Evolutionary conservation across 441 rosid species (phyloP).

Genomic region (Gossypium lobatum): DNA sequence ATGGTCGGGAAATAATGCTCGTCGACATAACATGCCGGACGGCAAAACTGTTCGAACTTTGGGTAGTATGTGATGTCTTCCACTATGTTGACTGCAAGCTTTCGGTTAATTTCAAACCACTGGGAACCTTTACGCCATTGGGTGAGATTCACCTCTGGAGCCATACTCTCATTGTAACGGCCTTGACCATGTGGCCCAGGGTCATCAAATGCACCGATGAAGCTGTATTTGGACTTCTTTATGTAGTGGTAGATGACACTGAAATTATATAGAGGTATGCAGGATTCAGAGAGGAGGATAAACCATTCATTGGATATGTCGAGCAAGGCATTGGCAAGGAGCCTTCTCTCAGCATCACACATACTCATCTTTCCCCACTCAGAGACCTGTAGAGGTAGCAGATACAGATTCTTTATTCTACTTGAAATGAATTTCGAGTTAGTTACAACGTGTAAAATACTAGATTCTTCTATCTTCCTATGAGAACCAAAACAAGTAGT

Average conservation of each 20-base stretch:
- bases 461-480: not conserved
- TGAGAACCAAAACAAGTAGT: not conserved
- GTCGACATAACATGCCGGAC: conserved; percentile 80
- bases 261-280: conserved; percentile 85
- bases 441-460: not conserved
- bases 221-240: conserved; percentile 54
- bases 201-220: conserved; percentile 79
- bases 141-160: conserved; percentile 65
- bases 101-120: conserved; percentile 81
- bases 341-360: conserved; percentile 87
- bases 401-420: not conserved
- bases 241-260: conserved; percentile 61
- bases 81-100: conserved; percentile 59
- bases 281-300: conserved; percentile 76
- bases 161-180: conserved; percentile 68
- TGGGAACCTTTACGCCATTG: conserved; percentile 95
- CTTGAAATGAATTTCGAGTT: not conserved
- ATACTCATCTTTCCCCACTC: conserved; percentile 97
- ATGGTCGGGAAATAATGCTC: conserved; percentile 95
- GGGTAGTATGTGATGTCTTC: conserved; percentile 56
- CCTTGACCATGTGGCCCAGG: conserved; percentile 85
- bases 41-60: conserved; percentile 62
- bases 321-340: conserved; percentile 78
- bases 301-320: conserved; percentile 81
- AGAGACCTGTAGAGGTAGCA: conserved; percentile 39